Conservation (phyloP, 345 rosid species). For the Raphanus sativus region DNA sequence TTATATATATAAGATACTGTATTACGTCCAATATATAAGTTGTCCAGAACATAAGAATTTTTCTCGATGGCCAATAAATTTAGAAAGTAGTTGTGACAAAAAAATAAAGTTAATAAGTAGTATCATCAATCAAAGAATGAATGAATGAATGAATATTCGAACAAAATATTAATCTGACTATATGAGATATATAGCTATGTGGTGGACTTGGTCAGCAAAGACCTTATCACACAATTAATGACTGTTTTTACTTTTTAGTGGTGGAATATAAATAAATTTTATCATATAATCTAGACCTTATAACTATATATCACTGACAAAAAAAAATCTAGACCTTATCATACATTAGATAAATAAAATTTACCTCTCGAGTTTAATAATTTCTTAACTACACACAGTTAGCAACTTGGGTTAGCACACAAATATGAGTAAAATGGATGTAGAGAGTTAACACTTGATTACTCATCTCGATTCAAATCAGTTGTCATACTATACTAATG, state of each 20-base stretch:
- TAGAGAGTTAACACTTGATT: background rate
- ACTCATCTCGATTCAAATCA: background rate
- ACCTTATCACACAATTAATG: constrained; percentile 2
- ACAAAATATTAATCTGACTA: constrained; percentile 14
- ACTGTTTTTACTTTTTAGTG: background rate
- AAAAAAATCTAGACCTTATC: no score
- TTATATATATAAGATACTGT: background rate
- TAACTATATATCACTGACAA: no score
- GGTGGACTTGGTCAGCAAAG: constrained; percentile 34
- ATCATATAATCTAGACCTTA: background rate
- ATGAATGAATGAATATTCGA: constrained; percentile 17
- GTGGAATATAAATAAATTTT: background rate
- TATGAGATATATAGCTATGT: background rate
- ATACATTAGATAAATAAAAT: background rate
- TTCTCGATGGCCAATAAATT: background rate
- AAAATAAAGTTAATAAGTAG: background rate
- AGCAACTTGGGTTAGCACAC: background rate
- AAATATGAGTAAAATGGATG: background rate
- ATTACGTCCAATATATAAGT: background rate
- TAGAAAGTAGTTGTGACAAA: background rate
- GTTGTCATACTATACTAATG: background rate
- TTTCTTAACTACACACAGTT: background rate
- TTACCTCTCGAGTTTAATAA: background rate
- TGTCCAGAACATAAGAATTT: background rate
- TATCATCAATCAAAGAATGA: constrained; percentile 16